Base-by-base conservation (phyloP, 148 eudicot genomes). In the Agrostemma githago region DNA sequence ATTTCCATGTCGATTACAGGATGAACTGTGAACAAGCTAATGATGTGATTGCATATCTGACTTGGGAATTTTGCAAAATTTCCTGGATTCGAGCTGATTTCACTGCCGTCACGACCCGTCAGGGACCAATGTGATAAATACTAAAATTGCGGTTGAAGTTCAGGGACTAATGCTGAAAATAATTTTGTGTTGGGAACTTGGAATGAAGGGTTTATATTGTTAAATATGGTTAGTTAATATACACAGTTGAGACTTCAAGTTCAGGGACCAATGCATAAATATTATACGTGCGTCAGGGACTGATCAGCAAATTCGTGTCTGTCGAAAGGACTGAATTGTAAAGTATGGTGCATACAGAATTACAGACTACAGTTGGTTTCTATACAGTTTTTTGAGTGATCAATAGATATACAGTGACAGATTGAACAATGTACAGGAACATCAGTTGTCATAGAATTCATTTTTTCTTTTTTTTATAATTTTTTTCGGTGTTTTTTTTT, bases 351-450 rank as follows among this genome's bases (percentile, higher is more conserved):
- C 67, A 76, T 60, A 80, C 63, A 57, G 62, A 15, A 48, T 16
- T 60, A 80, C 63, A 57, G 62, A 15, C 61, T 16, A 66, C 44
- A 43, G 34, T 26, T 26, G 34, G 34, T 26, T 26, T 16, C 15
- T 53, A 9, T 46, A 67, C 19, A 58, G 53, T 71, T 75, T 21
- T 21, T 38, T 39, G 67, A 62, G 76, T 42, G 63, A 76, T 57
- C 66, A 72, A 42, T 20, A 72, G 60, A 8, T 60, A 5, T 51
- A 53, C 38, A 68, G 34, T 26, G 1, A 26, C 34, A 51, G 65
- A 68, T 26, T 44, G 43, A 69, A 61, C 62, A 56, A 26, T 79
- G 82, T 79, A 79, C 78, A 76, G 79, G 54, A 65, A 42, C 20
- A 66, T n/a, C n/a, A n/a, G 41, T n/a, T 21, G 62, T 61, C 63